Evolutionary conservation across 2,329 filamentous ascomycete species (phyloP), one percentile per base, ranked within the genome.

Genomic region (Davidsoniella australis): DNA sequence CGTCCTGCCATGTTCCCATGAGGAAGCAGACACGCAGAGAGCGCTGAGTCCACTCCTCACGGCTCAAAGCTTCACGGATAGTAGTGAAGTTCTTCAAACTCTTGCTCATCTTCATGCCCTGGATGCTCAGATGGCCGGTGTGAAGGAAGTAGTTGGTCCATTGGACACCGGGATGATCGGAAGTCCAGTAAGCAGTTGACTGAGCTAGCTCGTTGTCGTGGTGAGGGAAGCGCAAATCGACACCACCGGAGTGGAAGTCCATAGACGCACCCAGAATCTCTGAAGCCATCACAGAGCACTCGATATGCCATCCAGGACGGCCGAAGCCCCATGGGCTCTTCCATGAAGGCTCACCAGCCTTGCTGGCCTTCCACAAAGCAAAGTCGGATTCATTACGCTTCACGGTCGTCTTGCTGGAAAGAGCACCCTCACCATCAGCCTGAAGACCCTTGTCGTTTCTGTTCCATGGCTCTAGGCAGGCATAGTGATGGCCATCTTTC

Each of bases 121-220:
- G 77, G 51, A 96, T 95, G 5, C 63, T 65, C 44, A 95, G 66
- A 61, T 96, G 89, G 0, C 89, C 89, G 82, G 93, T 95, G 61
- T 95, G 89, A 14, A 95, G 61, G 66, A 95, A 96, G 66, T 95
- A 94, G 61, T 91, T 94, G 46, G 94, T 84, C 89, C 89, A 94
- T 53, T 85, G 85, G 57, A 49, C 48, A 26, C 46, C 46, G 9
- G 51, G 51, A 18, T 50, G 38, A 16, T 53, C 51, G 14, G 48
- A 50, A 18, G 51, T 53, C 51, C 51, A 93, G 63, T 85, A 89
- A n/a, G 85, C 86, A 62, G 93, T 86, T 55, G 80, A 86, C 63
- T 94, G 87, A 0, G 86, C 87, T 56, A 94, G 66, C 63, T 94
- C 89, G 23, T 51, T 95, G 63, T 91, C 88, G 63, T 88, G 88